Evolutionary conservation across 2,329 filamentous ascomycete genomes (phyloP), one percentile per base, ranked within the genome.

Genomic region (Penicillium sp.): DNA sequence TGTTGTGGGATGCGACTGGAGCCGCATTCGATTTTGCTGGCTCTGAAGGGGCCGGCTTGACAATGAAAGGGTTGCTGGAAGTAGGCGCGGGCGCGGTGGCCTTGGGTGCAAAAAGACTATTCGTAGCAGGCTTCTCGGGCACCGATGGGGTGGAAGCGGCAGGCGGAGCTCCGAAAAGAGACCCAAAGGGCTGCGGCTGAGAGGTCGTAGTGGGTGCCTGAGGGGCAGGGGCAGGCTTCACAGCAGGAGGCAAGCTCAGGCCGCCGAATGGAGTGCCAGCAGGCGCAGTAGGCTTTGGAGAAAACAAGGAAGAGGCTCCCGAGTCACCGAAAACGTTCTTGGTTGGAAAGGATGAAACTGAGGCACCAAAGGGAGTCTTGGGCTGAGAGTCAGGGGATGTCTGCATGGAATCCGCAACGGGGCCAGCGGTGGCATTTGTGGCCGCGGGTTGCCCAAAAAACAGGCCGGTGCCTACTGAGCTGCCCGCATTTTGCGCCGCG

Each of bases 401-500:
- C 62, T 67, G 65, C 66, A 68, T 68, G 17, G 60, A 67, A 38
- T 68, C 66, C 20, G 58, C 58, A n/a, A 51, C 60, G 49, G 66
- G 42, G 25, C 48, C 57, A 10, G 52, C 41, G 25, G 53, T 20
- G 25, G 63, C 34, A 14, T 49, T 62, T 15, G 59, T 43, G 35
- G 57, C 17, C 14, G 54, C 38, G n/a, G 61, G 56, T 51, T 63
- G 61, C 11, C 65, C 64, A 43, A 69, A 69, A 43, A 69, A 69
- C 15, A 67, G 5, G 39, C 52, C 35, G 25, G 48, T 31, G 15
- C 54, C 42, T 28, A 35, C 51, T 17, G 63, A 51, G 14, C 53
- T 41, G 34, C 28, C 50, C 12, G 64, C 37, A 49, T 31, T 62
- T 22, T 57, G 62, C 15, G 56, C 55, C 7, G 58, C 60, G 14